Evolutionary conservation across 371 early-diverging fungal genomes (phyloP).

Genomic region (Sanchytrium tribonematis): DNA sequence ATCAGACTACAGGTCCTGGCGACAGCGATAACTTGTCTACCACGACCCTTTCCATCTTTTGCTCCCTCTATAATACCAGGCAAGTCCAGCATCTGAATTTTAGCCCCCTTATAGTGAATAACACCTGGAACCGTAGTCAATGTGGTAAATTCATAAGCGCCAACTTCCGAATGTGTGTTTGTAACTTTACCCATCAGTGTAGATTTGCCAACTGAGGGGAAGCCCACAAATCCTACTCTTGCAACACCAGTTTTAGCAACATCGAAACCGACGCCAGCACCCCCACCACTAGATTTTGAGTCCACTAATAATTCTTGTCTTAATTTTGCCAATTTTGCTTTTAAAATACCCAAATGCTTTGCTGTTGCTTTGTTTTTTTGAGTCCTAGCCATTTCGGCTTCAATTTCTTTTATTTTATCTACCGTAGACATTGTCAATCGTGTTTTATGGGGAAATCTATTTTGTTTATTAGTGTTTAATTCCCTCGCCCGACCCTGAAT

Average conservation of each 20-base stretch:
- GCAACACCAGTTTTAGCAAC: constrained; percentile 95
- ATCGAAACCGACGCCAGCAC: constrained; percentile 66
- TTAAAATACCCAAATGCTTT: constrained; percentile 85
- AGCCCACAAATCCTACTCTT: constrained; percentile 85
- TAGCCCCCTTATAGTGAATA: constrained; percentile 88
- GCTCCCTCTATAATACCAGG: constrained; percentile 99
- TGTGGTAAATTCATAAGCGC: constrained; percentile 95
- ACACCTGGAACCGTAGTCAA: constrained; percentile 78
- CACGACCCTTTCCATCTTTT: constrained; percentile 96
- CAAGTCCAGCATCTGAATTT: constrained; percentile 63
- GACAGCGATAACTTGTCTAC: constrained; percentile 72
- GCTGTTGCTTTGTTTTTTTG: constrained; percentile 92
- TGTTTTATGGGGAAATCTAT: no score
- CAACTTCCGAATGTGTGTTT: constrained; percentile 69
- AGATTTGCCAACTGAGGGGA: constrained; percentile 91
- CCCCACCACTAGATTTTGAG: constrained; percentile 46
- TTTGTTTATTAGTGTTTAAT: no score
- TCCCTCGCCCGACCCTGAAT: no score
- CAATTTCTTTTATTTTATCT: constrained; percentile 48
- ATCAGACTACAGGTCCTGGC: constrained; percentile 82
- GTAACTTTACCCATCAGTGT: constrained; percentile 87
- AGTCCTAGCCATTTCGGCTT: constrained; percentile 53
- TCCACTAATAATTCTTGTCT: constrained; percentile 81
- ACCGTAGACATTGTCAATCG: constrained; percentile 24
- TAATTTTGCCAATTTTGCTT: constrained; percentile 79